These are phyloP conservation scores for Sistotremastrum suecicum DNA, from an alignment of 768 basidiomycete species.

Conservation along the genomic window DNA sequence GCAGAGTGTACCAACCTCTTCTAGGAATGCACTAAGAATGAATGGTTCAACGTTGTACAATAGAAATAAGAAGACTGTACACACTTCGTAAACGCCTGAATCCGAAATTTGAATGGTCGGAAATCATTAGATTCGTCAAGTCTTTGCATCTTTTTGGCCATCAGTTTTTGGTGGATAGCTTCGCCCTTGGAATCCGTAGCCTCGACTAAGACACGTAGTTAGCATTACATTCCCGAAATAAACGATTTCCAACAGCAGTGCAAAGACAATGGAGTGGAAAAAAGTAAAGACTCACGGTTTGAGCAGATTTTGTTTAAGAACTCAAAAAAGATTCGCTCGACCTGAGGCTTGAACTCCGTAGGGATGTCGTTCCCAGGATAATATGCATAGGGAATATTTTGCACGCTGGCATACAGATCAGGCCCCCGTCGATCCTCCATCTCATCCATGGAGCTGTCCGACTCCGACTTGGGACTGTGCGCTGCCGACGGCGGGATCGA, in stretches of 20 bases:
- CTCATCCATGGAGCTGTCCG: slow-evolving; percentile 5
- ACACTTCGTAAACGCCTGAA: slow-evolving; percentile 85
- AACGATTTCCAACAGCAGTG: background rate
- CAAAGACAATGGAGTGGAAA: background rate
- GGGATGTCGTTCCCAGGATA: slow-evolving; percentile 49
- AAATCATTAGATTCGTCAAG: slow-evolving; percentile 94
- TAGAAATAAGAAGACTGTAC: background rate
- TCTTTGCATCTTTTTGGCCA: slow-evolving; percentile 98
- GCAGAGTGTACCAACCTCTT: slow-evolving; percentile 44
- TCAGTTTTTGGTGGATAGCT: slow-evolving; percentile 92
- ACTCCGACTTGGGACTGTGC: slow-evolving; percentile 3
- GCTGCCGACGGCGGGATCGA: slow-evolving; percentile 6
- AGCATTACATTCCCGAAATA: too few relatives aligned
- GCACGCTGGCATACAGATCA: slow-evolving; percentile 10
- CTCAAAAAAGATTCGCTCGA: slow-evolving; percentile 84
- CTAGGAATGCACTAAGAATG: slow-evolving; percentile 50
- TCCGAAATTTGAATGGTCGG: slow-evolving; percentile 97
- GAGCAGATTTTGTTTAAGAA: slow-evolving; percentile 83
- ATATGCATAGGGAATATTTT: slow-evolving; percentile 15
- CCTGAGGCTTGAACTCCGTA: slow-evolving; percentile 63
- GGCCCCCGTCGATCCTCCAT: background rate
- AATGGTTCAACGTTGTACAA: too few relatives aligned
- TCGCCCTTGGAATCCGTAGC: slow-evolving; percentile 91
- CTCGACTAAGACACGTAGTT: slow-evolving; percentile 49
- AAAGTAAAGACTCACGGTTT: slow-evolving; percentile 47